Evolutionary conservation across 305 asterid genomes (phyloP).

Genomic region (Stenogyne calaminthoides): DNA sequence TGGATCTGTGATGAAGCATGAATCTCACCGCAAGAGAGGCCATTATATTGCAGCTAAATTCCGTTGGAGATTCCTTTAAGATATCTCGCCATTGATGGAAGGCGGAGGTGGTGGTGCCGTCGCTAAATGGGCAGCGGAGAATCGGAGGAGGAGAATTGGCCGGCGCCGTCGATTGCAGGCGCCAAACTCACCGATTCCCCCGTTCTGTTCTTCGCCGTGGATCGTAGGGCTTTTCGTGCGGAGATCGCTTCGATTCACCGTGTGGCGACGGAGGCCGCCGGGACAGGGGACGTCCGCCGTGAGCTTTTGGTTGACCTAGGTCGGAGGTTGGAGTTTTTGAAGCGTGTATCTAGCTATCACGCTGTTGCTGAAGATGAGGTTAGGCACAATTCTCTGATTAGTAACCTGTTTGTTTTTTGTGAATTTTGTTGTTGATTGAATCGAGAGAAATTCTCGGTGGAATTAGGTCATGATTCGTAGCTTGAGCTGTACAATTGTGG

Average conservation of each 20-base stretch:
- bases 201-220: slow-evolving; percentile 62
- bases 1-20: slow-evolving; percentile 44
- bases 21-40: not conserved
- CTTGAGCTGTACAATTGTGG: not conserved
- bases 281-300: slow-evolving; percentile 28
- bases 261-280: slow-evolving; percentile 56
- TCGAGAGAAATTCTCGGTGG: not conserved
- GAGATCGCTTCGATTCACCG: slow-evolving; percentile 62
- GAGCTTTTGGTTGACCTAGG: slow-evolving; percentile 49
- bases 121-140: slow-evolving; percentile 59
- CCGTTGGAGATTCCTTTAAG: no score
- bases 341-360: slow-evolving; percentile 68
- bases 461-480: not conserved
- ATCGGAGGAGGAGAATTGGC: slow-evolving; percentile 60
- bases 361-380: slow-evolving; percentile 94
- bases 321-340: slow-evolving; percentile 69
- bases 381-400: not conserved
- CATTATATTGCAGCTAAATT: slow-evolving; percentile 49
- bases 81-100: slow-evolving; percentile 44
- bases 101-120: slow-evolving; percentile 40
- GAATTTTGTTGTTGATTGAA: not conserved
- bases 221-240: slow-evolving; percentile 68
- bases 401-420: not conserved
- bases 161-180: slow-evolving; percentile 46
- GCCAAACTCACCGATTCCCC: slow-evolving; percentile 71